phyloP scores from a whole-genome alignment of 1,284 basidiomycete genomes.

The Naganishia sp. region DNA sequence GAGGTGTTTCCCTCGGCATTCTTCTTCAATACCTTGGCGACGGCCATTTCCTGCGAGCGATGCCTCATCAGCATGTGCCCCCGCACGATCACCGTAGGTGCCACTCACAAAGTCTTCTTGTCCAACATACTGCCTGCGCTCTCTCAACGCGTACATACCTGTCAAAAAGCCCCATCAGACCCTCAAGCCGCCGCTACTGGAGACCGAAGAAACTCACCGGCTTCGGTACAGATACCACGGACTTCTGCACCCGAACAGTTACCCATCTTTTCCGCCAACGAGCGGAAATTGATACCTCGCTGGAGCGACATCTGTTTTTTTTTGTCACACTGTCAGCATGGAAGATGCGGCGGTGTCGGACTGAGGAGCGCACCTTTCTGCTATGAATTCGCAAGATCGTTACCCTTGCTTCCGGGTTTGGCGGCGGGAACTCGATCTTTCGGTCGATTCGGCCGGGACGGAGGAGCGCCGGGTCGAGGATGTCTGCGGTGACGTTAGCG shows the following conservation, averaged over 20 bases:
- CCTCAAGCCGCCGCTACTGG: too few relatives aligned
- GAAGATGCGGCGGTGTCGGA: neutral
- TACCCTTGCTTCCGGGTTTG: constrained; percentile 94
- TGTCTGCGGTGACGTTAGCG: too few relatives aligned
- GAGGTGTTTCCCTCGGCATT: constrained; percentile 87
- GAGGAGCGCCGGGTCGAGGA: constrained; percentile 90
- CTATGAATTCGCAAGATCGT: constrained; percentile 97
- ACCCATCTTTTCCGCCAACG: constrained; percentile 98
- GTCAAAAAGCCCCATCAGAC: constrained; percentile 7
- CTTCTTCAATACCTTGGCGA: constrained; percentile 91
- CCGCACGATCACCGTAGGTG: neutral
- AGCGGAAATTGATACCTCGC: constrained; percentile 92
- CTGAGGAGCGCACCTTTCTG: constrained; percentile 67
- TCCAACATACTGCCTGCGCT: constrained; percentile 92
- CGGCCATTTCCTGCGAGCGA: constrained; percentile 69
- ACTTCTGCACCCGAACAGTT: constrained; percentile 98
- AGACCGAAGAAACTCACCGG: constrained; percentile 61
- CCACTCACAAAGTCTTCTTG: constrained; percentile 83
- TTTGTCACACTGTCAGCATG: neutral
- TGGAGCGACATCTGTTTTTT: constrained; percentile 87
- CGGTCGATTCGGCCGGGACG: constrained; percentile 96
- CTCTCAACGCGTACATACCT: constrained; percentile 96
- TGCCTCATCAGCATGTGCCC: neutral
- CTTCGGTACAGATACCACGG: constrained; percentile 97
- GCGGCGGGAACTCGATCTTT: constrained; percentile 99